Percentiles rank a stretch among this genome's conserved stretches.
These are phyloP conservation scores for Aegilops sharonensis DNA, from an alignment of 176 grass and related monocot genomes.

Conservation along the genomic window DNA sequence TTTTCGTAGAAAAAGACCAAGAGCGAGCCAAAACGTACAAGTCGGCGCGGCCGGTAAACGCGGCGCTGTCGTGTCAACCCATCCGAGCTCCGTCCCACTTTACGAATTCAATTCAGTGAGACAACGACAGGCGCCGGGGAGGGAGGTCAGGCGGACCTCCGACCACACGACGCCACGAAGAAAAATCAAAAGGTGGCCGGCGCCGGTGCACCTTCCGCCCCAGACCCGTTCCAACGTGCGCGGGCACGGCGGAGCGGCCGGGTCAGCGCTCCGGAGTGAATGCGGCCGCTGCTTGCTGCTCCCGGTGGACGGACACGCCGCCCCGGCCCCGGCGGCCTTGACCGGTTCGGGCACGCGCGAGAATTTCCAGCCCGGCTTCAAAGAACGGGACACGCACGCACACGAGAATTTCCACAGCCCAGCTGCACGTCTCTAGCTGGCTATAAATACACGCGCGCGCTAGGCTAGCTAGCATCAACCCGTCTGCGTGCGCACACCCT, in stretches of 20 bases:
- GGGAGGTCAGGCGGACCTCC: background rate
- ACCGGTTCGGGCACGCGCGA: constrained; percentile 3
- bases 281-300: background rate
- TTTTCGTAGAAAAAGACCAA: no score
- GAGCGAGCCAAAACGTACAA: no score
- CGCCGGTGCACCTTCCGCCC: constrained; percentile 16
- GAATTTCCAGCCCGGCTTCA: constrained; percentile 6
- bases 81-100: background rate
- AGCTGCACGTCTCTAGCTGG: background rate
- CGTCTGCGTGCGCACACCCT: no score
- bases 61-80: constrained; percentile 23
- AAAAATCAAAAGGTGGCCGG: background rate
- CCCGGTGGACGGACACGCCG: background rate
- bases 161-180: background rate
- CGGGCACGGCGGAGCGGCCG: background rate
- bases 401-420: background rate
- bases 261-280: constrained; percentile 13
- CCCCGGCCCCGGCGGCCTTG: background rate
- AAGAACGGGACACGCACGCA: background rate
- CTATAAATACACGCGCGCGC: constrained; percentile 12
- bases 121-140: background rate
- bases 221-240: background rate
- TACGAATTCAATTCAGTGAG: background rate
- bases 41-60: background rate
- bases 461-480: background rate